phyloP scores from a whole-genome alignment of 1,139 yeast genomes.

The Ogataea hybrid region DNA sequence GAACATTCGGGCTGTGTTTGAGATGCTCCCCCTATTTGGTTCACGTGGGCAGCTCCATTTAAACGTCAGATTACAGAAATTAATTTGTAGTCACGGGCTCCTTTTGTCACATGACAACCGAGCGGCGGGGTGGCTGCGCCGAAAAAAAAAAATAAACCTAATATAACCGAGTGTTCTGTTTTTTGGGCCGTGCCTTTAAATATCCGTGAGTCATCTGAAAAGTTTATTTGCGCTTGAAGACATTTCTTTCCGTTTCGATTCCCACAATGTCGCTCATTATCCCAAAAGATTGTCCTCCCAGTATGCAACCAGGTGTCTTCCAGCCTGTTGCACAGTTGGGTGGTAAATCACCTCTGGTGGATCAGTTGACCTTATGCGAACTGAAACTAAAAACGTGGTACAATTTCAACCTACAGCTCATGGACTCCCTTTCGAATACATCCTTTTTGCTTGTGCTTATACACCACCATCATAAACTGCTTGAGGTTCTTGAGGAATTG shows the following conservation, averaged over 20 bases:
- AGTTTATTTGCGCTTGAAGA: neutral
- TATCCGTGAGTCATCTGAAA: conserved; percentile 3
- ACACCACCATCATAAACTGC: conserved; percentile 9
- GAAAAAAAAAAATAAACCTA: neutral
- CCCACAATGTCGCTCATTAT: conserved; percentile 1
- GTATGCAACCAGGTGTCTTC: neutral
- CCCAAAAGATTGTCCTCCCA: neutral
- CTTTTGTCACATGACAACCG: neutral
- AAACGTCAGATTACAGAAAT: conserved; percentile 1
- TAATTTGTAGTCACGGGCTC: neutral
- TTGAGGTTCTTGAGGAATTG: conserved; percentile 13
- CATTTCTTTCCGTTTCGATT: neutral
- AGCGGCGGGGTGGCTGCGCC: neutral
- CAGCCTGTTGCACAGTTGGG: no score
- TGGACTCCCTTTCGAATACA: conserved; percentile 13
- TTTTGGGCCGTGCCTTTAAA: conserved; percentile 5
- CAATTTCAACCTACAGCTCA: conserved; percentile 16
- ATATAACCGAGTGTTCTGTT: conserved; percentile 4
- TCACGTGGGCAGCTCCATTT: conserved; percentile 5
- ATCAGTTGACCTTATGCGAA: conserved; percentile 10
- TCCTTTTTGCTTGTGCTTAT: conserved; percentile 12
- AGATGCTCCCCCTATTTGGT: neutral
- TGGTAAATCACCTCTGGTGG: neutral
- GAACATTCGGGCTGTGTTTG: neutral
- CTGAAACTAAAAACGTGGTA: conserved; percentile 16